Evolutionary conservation across 331 rosid genomes (phyloP), one percentile per base, ranked within the genome.

Genomic region (Malus hybrid): DNA sequence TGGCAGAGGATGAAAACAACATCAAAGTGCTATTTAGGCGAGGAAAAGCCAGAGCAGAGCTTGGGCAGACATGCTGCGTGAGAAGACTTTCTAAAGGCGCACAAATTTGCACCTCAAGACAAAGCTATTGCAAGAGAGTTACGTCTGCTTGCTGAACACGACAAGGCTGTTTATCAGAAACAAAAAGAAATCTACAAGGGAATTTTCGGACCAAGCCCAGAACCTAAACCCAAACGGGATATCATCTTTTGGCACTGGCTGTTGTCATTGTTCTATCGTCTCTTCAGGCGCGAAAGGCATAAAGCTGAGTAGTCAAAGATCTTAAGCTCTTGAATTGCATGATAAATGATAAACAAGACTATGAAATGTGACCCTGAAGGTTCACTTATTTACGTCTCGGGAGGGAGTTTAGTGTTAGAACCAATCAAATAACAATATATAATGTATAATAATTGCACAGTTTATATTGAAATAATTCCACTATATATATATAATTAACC

Each of bases 11-110:
- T 32, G 97, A 91, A 85, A 88, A 75, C 92, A 91, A 90, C 70
- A 86, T n/a, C 8, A 93, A 93, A 83, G 98, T 97, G 19, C 80
- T 93, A 81, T 93, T 91, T 75, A 85, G 98, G 81, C 76, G 96
- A 82, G 98, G 95, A 29, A 94, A 90, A 81, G 22, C 22, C 22
- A 22, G 22, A 22, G 22, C 22, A 22, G 22, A 22, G 22, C 22
- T 22, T 22, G 22, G 22, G 22, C 22, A 22, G 22, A 22, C 22
- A 22, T 22, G 22, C 22, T 22, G 22, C 22, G 22, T 1, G 0
- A 1, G 22, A 22, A 22, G 22, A 22, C 22, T 22, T 22, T 22
- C 22, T 22, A 22, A 22, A 22, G 22, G 22, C 22, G 22, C 22
- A 1, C 22, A 22, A 22, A 22, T 22, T 22, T 22, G 22, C 22